A percentile compares a stretch with the other conserved stretches of the same genome.
Conservation (phyloP, 1,284 basidiomycete genomes). For the Cutaneotrichosporon arboriforme region DNA sequence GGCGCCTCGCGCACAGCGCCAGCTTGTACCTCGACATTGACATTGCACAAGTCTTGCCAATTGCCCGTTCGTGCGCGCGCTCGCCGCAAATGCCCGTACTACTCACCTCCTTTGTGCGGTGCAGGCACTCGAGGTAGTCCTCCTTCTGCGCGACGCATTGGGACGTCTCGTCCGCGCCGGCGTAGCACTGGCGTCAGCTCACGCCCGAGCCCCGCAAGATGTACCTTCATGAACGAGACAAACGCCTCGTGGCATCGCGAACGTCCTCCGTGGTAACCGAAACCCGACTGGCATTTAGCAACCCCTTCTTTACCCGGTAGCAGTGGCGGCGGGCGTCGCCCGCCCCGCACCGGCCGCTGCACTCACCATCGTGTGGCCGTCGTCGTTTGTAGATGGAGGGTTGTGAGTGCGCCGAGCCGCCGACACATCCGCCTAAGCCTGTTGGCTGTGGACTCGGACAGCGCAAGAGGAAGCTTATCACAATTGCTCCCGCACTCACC, state of each 20-base stretch:
- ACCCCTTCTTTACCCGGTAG: not conserved
- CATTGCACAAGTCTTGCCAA: too few relatives aligned
- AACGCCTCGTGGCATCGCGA: conserved; percentile 5
- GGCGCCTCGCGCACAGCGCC: too few relatives aligned
- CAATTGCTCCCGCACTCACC: not conserved
- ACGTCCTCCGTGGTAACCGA: conserved; percentile 2
- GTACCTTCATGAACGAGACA: conserved; percentile 2
- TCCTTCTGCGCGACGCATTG: conserved; percentile 70
- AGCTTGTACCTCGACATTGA: too few relatives aligned
- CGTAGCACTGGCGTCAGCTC: conserved; percentile 68
- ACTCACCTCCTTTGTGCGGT: conserved; percentile 80
- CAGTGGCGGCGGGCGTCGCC: not conserved
- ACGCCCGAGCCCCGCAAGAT: not conserved
- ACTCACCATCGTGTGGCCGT: not conserved
- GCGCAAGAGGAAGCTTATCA: not conserved
- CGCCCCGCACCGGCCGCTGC: too few relatives aligned
- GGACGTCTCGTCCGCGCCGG: conserved; percentile 66
- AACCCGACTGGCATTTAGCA: conserved; percentile 1
- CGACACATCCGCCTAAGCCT: not conserved
- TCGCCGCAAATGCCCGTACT: too few relatives aligned
- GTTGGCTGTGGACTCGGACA: not conserved
- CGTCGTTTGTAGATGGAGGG: not conserved
- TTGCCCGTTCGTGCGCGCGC: too few relatives aligned
- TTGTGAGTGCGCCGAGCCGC: not conserved
- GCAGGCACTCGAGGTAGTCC: conserved; percentile 91